Conservation (phyloP, 768 basidiomycete genomes). For the Termitomyces sp. region DNA sequence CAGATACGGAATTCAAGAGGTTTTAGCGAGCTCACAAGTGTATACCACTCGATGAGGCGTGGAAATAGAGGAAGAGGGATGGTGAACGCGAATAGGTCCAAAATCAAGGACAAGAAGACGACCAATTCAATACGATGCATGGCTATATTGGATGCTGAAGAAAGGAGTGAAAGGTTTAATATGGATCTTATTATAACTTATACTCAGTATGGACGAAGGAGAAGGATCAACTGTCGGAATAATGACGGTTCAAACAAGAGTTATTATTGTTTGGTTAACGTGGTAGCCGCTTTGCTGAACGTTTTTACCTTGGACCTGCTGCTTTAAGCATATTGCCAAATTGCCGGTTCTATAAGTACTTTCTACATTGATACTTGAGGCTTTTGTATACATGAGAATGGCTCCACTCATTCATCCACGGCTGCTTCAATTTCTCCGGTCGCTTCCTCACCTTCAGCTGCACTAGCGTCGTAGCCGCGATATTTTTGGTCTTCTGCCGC, state of each 20-base stretch:
- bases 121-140: conserved; percentile 73
- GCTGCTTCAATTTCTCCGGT: conserved; percentile 13
- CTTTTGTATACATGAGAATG: too few relatives aligned
- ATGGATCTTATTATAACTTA: neutral
- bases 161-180: neutral
- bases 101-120: conserved; percentile 85
- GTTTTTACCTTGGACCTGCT: too few relatives aligned
- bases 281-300: too few relatives aligned
- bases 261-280: too few relatives aligned
- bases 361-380: neutral
- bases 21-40: conserved; percentile 39
- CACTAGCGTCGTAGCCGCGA: conserved; percentile 42
- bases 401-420: neutral
- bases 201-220: neutral
- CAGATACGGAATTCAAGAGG: neutral
- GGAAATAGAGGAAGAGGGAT: conserved; percentile 96
- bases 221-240: neutral
- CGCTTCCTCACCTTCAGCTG: conserved; percentile 20
- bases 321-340: too few relatives aligned
- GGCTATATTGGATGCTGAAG: neutral
- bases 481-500: conserved; percentile 81
- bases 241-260: neutral
- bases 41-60: conserved; percentile 94
- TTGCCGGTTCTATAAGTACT: neutral
- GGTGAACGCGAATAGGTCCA: conserved; percentile 90